These are phyloP conservation scores for Kuraishia capsulata DNA, from an alignment of 805 yeast species.

Conservation along the genomic window DNA sequence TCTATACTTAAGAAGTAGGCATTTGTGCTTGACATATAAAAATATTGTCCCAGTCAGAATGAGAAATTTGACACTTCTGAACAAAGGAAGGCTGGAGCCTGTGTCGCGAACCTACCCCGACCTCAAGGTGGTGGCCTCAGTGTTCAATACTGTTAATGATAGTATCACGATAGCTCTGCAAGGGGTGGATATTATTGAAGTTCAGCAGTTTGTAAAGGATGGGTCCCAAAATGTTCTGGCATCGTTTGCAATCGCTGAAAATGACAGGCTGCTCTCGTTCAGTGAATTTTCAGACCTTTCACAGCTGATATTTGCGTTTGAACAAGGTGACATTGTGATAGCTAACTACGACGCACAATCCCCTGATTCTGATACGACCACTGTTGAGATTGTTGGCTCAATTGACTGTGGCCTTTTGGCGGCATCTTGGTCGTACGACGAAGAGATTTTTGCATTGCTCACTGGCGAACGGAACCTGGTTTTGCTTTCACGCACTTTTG, in stretches of 20 bases:
- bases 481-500: constrained; percentile 67
- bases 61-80: constrained; percentile 28
- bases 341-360: constrained; percentile 46
- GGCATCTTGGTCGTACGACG: constrained; percentile 87
- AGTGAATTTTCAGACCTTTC: constrained; percentile 62
- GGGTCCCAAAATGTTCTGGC: constrained; percentile 56
- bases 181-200: constrained; percentile 49
- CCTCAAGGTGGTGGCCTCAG: constrained; percentile 40
- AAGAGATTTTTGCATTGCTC: constrained; percentile 68
- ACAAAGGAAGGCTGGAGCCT: constrained; percentile 43
- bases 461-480: constrained; percentile 55
- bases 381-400: constrained; percentile 72
- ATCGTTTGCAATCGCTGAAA: constrained; percentile 40
- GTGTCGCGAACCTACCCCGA: constrained; percentile 58
- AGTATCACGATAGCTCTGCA: constrained; percentile 60
- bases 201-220: constrained; percentile 63
- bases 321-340: constrained; percentile 67
- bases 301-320: constrained; percentile 57
- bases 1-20: too few species aligned
- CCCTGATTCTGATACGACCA: constrained; percentile 43
- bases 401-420: constrained; percentile 67
- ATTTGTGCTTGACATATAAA: too few species aligned
- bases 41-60: too few species aligned
- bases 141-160: constrained; percentile 68
- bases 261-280: constrained; percentile 42